phyloP scores from a whole-genome alignment of 108 stramenopile species.

The Cyclotella atomus region DNA sequence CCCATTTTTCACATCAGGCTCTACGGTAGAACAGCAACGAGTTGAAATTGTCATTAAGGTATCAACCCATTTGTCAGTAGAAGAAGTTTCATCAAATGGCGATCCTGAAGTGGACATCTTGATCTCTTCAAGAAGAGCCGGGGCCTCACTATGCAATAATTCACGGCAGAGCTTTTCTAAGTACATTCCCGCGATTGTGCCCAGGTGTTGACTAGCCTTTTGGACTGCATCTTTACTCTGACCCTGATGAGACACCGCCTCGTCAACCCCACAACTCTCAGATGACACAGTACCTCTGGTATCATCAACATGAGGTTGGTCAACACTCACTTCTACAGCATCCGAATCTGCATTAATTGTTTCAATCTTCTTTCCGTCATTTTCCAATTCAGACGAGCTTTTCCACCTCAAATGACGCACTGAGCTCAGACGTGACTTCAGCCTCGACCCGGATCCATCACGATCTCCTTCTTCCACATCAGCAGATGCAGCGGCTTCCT shows the following conservation, averaged over 20 bases:
- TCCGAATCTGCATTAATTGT: conserved; percentile 5
- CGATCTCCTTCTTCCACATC: conserved; percentile 8
- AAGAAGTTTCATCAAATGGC: conserved; percentile 23
- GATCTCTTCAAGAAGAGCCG: conserved; percentile 63
- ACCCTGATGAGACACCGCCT: conserved; percentile 19
- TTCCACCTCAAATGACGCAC: conserved; percentile 38
- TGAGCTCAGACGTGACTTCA: conserved; percentile 33
- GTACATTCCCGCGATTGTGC: conserved; percentile 65
- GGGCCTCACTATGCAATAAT: conserved; percentile 72
- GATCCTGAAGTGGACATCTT: conserved; percentile 27
- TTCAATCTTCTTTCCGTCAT: background rate
- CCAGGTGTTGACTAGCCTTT: conserved; percentile 56
- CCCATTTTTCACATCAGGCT: conserved; percentile 89
- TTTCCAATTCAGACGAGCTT: conserved; percentile 21
- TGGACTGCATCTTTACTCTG: conserved; percentile 40
- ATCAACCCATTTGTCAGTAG: conserved; percentile 66
- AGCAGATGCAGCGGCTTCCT: conserved; percentile 5
- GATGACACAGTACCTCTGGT: conserved; percentile 1
- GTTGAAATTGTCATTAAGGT: conserved; percentile 82
- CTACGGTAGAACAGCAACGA: conserved; percentile 83
- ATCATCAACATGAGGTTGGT: background rate
- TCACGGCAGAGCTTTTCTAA: conserved; percentile 73
- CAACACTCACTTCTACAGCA: conserved; percentile 24
- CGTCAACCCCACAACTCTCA: conserved; percentile 34
- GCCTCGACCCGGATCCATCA: conserved; percentile 11